A percentile compares a stretch with the other conserved stretches of the same genome.
These are phyloP conservation scores for Papiliotrema flavescens DNA, from an alignment of 1,284 basidiomycete species.

Conservation along the genomic window DNA sequence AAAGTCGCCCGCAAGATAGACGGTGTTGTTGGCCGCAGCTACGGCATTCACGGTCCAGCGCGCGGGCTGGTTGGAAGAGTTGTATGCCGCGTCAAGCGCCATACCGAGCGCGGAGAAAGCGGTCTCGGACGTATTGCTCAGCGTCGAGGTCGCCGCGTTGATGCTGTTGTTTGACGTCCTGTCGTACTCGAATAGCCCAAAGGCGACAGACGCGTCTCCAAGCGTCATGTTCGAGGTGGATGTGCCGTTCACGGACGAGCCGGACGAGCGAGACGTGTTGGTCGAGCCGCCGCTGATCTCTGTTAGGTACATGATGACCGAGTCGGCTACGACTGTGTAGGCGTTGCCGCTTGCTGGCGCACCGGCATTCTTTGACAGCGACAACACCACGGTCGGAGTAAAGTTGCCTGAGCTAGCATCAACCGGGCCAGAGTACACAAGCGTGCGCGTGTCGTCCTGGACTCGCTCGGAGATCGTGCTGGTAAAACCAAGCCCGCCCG, in stretches of 20 bases:
- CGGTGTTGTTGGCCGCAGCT: slow-evolving; percentile 60
- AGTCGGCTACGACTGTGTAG: slow-evolving; percentile 76
- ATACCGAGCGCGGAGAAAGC: slow-evolving; percentile 63
- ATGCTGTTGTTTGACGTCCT: slow-evolving; percentile 14
- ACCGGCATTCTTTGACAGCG: slow-evolving; percentile 59
- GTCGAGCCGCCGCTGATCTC: slow-evolving; percentile 28
- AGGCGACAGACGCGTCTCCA: slow-evolving; percentile 22
- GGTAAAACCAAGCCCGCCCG: slow-evolving; percentile 61
- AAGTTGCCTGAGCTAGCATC: slow-evolving; percentile 67
- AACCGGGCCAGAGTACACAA: slow-evolving; percentile 78
- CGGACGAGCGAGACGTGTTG: slow-evolving; percentile 10
- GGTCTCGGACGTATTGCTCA: slow-evolving; percentile 72
- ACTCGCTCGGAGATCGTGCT: slow-evolving; percentile 72
- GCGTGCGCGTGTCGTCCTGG: slow-evolving; percentile 58
- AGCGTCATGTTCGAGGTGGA: slow-evolving; percentile 18
- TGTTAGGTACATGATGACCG: slow-evolving; percentile 67
- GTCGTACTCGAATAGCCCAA: slow-evolving; percentile 42
- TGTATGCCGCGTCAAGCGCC: slow-evolving; percentile 51
- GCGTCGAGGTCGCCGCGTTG: slow-evolving; percentile 40
- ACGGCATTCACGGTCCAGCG: slow-evolving; percentile 56
- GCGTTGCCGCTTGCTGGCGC: slow-evolving; percentile 62
- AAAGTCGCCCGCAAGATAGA: slow-evolving; percentile 79
- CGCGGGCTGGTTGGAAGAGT: slow-evolving; percentile 38
- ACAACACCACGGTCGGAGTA: slow-evolving; percentile 68
- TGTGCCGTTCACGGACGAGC: slow-evolving; percentile 7